phyloP scores from a whole-genome alignment of 352 stramenopile genomes.

The Pythium guiyangense region DNA sequence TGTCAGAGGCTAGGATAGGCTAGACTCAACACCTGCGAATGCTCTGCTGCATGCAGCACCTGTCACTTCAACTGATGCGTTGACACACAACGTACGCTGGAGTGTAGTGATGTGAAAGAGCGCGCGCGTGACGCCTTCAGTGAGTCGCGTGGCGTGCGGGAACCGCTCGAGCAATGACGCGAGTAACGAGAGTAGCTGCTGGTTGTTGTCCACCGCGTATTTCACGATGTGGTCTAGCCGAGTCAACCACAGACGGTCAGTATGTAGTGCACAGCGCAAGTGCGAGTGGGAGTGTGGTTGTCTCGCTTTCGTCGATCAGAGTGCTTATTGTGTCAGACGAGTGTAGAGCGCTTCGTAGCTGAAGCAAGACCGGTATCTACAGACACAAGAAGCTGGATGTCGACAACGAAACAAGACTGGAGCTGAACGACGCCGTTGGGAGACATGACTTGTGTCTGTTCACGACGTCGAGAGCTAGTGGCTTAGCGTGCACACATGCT shows the following conservation, averaged over 20 bases:
- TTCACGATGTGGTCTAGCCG: constrained; percentile 21
- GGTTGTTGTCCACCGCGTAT: constrained; percentile 22
- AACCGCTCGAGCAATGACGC: constrained; percentile 21
- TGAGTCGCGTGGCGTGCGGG: constrained; percentile 12
- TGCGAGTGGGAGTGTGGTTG: too few species aligned
- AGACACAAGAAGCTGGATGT: too few species aligned
- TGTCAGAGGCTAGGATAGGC: too few species aligned
- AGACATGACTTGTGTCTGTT: too few species aligned
- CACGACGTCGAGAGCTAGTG: too few species aligned
- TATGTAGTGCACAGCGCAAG: not conserved
- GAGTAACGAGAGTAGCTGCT: constrained; percentile 20
- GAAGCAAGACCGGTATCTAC: too few species aligned
- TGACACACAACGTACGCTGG: constrained; percentile 19
- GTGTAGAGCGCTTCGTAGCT: not conserved
- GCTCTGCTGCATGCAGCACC: not conserved
- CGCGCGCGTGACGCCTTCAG: constrained; percentile 25
- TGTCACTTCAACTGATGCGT: not conserved
- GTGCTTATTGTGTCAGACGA: too few species aligned
- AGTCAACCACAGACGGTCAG: not conserved
- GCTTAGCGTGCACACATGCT: too few species aligned
- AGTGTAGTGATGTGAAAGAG: constrained; percentile 45
- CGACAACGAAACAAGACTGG: too few species aligned
- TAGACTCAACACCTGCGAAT: not conserved
- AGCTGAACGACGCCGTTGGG: too few species aligned
- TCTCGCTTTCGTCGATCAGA: too few species aligned